Evolutionary conservation across 805 yeast genomes (phyloP).

Genomic region (Candida methanosorbosa): DNA sequence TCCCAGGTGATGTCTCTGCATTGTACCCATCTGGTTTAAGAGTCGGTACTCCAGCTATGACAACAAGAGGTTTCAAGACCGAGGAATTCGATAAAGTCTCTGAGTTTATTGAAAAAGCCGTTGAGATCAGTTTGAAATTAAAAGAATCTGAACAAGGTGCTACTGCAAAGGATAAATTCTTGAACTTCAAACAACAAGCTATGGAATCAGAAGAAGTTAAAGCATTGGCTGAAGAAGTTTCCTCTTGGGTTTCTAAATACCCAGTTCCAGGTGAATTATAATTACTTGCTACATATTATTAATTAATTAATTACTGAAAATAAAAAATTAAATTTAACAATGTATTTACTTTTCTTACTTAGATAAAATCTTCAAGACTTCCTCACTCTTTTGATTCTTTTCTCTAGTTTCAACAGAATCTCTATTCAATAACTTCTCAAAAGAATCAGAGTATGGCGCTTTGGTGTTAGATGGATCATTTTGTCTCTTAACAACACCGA

Average conservation of each 20-base stretch:
- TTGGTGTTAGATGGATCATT: constrained; percentile 46
- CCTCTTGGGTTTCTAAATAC: constrained; percentile 61
- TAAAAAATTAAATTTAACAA: not conserved
- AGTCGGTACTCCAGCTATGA: constrained; percentile 98
- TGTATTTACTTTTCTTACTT: not conserved
- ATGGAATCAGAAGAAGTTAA: constrained; percentile 53
- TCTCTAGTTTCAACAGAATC: constrained; percentile 27
- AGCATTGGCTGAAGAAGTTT: constrained; percentile 55
- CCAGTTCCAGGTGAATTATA: constrained; percentile 83
- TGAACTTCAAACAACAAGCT: constrained; percentile 65
- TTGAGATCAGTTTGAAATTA: constrained; percentile 53
- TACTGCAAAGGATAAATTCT: constrained; percentile 50
- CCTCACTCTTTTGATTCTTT: constrained; percentile 11
- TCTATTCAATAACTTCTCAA: constrained; percentile 30
- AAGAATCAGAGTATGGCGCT: constrained; percentile 46
- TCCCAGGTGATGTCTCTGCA: constrained; percentile 95
- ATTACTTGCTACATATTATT: not conserved
- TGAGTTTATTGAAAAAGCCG: constrained; percentile 71
- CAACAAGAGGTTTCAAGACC: constrained; percentile 83
- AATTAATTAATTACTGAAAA: not conserved
- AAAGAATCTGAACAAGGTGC: constrained; percentile 52
- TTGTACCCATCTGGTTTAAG: constrained; percentile 93
- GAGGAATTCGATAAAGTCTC: constrained; percentile 78
- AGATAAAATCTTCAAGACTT: constrained; percentile 13
- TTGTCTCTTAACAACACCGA: constrained; percentile 37